Evolutionary conservation across 768 basidiomycete genomes (phyloP).

Genomic region (Strobilomyces echinocephalus): DNA sequence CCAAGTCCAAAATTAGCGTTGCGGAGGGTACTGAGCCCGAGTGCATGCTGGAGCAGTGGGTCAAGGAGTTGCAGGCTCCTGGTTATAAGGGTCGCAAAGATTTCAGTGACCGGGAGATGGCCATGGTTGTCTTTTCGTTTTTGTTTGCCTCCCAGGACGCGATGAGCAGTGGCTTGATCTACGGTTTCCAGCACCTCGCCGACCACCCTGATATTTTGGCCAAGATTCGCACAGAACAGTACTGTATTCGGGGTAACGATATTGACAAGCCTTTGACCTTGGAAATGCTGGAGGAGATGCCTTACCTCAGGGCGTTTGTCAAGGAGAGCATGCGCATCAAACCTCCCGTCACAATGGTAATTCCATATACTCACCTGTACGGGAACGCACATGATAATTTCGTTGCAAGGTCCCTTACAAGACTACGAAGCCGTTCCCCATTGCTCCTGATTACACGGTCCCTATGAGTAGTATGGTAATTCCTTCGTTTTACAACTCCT

Average conservation of each 20-base stretch:
- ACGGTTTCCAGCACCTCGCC: constrained; percentile 92
- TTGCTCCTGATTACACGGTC: constrained; percentile 86
- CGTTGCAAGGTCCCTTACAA: constrained; percentile 81
- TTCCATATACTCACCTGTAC: neutral
- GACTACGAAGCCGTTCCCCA: constrained; percentile 85
- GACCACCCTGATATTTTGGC: constrained; percentile 86
- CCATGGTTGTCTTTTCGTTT: constrained; percentile 95
- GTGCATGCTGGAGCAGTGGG: constrained; percentile 94
- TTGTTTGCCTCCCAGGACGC: constrained; percentile 96
- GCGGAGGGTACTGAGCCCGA: constrained; percentile 72
- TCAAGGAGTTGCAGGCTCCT: constrained; percentile 62
- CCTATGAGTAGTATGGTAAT: constrained; percentile 92
- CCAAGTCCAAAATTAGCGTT: constrained; percentile 76
- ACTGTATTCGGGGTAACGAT: constrained; percentile 74
- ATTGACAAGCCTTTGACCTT: constrained; percentile 72
- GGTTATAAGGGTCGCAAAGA: constrained; percentile 72
- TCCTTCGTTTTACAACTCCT: constrained; percentile 86
- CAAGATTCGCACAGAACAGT: constrained; percentile 90
- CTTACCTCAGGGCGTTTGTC: constrained; percentile 86
- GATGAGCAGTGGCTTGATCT: constrained; percentile 95
- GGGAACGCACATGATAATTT: constrained; percentile 6
- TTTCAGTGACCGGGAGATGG: constrained; percentile 93
- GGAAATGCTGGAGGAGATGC: constrained; percentile 89
- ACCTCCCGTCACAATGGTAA: constrained; percentile 95
- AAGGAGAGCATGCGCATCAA: constrained; percentile 90